These are phyloP conservation scores for Theileria orientalis DNA, from an alignment of 169 alveolate genomes.

Conservation along the genomic window DNA sequence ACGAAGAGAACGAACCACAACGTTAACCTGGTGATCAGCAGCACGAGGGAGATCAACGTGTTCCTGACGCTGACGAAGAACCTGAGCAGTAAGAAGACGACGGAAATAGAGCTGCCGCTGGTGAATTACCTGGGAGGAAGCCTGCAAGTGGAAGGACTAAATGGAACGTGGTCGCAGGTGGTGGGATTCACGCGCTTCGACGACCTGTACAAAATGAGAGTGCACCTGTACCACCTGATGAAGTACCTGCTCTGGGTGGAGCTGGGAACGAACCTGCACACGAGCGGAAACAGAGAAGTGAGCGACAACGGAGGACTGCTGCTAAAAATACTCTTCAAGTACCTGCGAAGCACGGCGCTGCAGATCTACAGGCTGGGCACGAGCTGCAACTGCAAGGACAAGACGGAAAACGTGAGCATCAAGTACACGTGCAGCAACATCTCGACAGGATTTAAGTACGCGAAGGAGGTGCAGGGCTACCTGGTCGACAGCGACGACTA, in stretches of 20 bases:
- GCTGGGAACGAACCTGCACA: conserved; percentile 27
- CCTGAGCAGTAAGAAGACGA: background rate
- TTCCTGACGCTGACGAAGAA: conserved; percentile 13
- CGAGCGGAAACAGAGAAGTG: background rate
- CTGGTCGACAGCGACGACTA: conserved; percentile 9
- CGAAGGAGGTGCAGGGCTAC: background rate
- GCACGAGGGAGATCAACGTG: conserved; percentile 17
- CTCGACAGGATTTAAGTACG: background rate
- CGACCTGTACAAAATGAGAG: conserved; percentile 28
- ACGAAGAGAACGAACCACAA: background rate
- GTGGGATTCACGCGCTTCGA: background rate
- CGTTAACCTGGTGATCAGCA: conserved; percentile 7
- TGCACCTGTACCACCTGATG: conserved; percentile 37
- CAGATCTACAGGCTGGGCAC: conserved; percentile 13
- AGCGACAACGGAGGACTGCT: background rate
- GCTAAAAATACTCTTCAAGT: conserved; percentile 15
- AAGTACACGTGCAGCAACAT: conserved; percentile 33
- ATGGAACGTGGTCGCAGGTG: conserved; percentile 42
- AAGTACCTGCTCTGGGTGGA: conserved; percentile 29
- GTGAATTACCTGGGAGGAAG: conserved; percentile 56
- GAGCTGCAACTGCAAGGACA: background rate
- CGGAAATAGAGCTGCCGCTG: conserved; percentile 18
- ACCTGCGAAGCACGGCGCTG: conserved; percentile 33
- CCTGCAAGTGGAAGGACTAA: conserved; percentile 41
- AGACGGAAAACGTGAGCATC: conserved; percentile 15